These are phyloP conservation scores for Fusarium pininemorale DNA, from an alignment of 2,329 filamentous ascomycete genomes.

Conservation along the genomic window DNA sequence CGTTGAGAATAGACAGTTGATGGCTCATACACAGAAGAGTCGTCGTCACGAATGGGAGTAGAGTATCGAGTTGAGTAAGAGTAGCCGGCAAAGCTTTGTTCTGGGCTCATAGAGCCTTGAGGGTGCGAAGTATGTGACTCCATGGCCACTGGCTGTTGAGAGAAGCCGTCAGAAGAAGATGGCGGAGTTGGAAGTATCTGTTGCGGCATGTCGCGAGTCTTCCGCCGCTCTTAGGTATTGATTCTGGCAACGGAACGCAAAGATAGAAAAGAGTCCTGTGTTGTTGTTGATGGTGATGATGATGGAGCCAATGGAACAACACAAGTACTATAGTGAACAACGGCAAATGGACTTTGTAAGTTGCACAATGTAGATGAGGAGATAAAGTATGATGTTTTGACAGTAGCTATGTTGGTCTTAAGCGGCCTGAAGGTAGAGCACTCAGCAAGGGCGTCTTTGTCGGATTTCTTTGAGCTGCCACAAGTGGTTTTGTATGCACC, in stretches of 20 bases:
- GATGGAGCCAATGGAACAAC: constrained; percentile 2
- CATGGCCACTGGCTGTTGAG: constrained; percentile 19
- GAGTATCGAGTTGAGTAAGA: constrained; percentile 24
- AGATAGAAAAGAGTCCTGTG: neutral
- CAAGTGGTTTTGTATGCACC: constrained; percentile 33
- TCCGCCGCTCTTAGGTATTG: neutral
- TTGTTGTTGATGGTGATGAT: neutral
- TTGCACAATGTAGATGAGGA: constrained; percentile 18
- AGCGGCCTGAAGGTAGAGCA: constrained; percentile 21
- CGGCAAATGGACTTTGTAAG: constrained; percentile 7
- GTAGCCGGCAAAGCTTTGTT: constrained; percentile 14
- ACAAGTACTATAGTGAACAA: neutral
- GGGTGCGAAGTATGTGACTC: constrained; percentile 26
- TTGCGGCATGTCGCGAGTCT: constrained; percentile 48
- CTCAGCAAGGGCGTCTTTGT: constrained; percentile 35
- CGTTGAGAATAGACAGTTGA: constrained; percentile 30
- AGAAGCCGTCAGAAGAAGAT: constrained; percentile 45
- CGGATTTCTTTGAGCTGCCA: constrained; percentile 38
- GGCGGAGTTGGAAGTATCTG: constrained; percentile 57
- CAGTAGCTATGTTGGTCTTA: constrained; percentile 35
- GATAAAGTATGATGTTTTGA: constrained; percentile 31
- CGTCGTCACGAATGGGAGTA: constrained; percentile 33
- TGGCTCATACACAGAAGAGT: constrained; percentile 28
- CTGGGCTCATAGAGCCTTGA: constrained; percentile 8
- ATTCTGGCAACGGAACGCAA: neutral